phyloP scores from a whole-genome alignment of 805 yeast genomes.

The Metschnikowia santaceciliae region DNA sequence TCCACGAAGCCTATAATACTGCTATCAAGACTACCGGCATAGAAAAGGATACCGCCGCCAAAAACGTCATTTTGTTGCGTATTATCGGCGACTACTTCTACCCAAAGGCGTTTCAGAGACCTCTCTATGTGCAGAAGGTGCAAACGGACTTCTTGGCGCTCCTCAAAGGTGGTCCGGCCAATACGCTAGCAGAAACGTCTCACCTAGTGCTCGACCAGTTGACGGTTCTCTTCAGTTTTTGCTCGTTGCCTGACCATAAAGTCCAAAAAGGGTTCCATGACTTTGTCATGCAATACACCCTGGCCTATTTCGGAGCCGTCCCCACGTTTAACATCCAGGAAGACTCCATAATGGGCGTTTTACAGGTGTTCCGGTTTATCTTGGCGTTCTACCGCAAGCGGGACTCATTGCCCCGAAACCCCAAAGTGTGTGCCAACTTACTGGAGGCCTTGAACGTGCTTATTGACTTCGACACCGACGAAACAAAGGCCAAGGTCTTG shows the following conservation, averaged over 20 bases:
- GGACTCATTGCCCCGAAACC: neutral
- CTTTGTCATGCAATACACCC: conserved; percentile 10
- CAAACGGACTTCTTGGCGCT: conserved; percentile 22
- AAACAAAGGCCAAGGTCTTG: conserved; percentile 5
- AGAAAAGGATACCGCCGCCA: conserved; percentile 10
- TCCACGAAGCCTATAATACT: conserved; percentile 18
- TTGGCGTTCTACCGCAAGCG: conserved; percentile 13
- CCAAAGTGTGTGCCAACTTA: conserved; percentile 2
- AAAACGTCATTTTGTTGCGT: conserved; percentile 28
- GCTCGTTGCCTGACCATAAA: conserved; percentile 9
- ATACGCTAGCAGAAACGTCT: neutral
- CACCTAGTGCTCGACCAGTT: conserved; percentile 12
- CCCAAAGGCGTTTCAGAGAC: conserved; percentile 29
- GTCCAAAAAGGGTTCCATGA: conserved; percentile 1
- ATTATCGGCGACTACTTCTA: conserved; percentile 41
- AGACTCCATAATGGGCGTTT: conserved; percentile 7
- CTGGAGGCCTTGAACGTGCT: conserved; percentile 10
- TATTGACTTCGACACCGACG: conserved; percentile 10
- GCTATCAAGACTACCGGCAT: conserved; percentile 7
- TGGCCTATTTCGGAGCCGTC: conserved; percentile 7
- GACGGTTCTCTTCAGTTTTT: conserved; percentile 15
- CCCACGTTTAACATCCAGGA: neutral
- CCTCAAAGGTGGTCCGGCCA: conserved; percentile 6
- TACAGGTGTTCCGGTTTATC: conserved; percentile 13
- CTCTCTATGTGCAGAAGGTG: conserved; percentile 11